Evolutionary conservation across 495 filamentous ascomycete genomes (phyloP).

Genomic region (Penicillium waksmanii): DNA sequence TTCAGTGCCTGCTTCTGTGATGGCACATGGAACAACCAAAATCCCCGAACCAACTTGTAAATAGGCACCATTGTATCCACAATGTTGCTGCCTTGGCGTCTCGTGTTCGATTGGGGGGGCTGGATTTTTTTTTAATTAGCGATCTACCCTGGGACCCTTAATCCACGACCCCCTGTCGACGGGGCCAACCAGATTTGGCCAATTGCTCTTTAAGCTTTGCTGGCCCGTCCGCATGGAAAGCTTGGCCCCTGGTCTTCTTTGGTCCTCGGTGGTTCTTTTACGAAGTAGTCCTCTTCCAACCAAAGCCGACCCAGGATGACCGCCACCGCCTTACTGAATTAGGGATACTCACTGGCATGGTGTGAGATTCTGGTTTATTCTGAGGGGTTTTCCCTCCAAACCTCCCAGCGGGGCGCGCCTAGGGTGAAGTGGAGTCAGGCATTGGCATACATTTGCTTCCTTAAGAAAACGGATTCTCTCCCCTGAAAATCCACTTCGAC

Average conservation of each 20-base stretch:
- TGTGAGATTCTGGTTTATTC: not conserved
- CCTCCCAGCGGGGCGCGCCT: not conserved
- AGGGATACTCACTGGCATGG: not conserved
- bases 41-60: not conserved
- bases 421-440: not conserved
- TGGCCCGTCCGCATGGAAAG: constrained; percentile 8
- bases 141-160: not conserved
- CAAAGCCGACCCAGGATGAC: not conserved
- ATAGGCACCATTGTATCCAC: not conserved
- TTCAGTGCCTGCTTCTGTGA: no score
- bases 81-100: not conserved
- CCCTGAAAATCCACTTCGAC: not conserved
- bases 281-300: no score
- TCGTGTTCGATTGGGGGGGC: not conserved
- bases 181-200: not conserved
- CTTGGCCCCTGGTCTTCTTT: constrained; percentile 7
- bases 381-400: not conserved
- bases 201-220: constrained; percentile 6
- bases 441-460: not conserved
- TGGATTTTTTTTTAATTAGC: not conserved
- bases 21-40: no score
- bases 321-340: not conserved
- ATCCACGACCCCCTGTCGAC: not conserved
- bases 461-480: not conserved
- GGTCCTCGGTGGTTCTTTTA: no score